These are phyloP conservation scores for Tolypocladium album DNA, from an alignment of 2,329 filamentous ascomycete genomes.

Conservation along the genomic window DNA sequence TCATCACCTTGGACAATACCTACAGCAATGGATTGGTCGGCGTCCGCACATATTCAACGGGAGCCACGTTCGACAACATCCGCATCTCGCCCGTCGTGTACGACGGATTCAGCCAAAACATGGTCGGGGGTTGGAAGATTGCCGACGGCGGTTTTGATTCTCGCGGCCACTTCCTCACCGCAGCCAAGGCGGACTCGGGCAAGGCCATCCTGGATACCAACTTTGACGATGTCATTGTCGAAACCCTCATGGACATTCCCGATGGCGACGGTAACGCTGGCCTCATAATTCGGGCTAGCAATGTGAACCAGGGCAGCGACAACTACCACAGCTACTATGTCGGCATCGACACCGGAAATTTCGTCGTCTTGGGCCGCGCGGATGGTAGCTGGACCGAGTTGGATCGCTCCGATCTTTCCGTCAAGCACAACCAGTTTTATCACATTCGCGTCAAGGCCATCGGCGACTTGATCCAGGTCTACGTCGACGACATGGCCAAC, in stretches of 20 bases:
- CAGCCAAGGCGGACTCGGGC: background rate
- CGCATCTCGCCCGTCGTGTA: background rate
- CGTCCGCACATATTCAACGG: background rate
- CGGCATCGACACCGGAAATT: background rate
- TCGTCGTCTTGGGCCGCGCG: background rate
- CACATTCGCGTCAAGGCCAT: background rate
- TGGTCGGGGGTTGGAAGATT: background rate
- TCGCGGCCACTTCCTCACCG: background rate
- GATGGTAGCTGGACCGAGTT: background rate
- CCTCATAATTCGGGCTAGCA: background rate
- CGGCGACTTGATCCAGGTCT: background rate
- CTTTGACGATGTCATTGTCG: background rate
- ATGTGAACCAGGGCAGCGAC: background rate
- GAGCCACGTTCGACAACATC: background rate
- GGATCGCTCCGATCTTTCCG: background rate
- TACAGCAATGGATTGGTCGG: background rate
- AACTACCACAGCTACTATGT: background rate
- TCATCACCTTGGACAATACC: background rate
- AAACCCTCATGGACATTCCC: background rate
- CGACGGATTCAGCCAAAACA: background rate
- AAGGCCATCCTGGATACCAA: background rate
- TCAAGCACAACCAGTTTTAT: background rate
- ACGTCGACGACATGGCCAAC: background rate
- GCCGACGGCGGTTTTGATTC: background rate
- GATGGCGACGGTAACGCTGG: background rate